Evolutionary conservation across 2,329 filamentous ascomycete genomes (phyloP), one percentile per base, ranked within the genome.

Genomic region (Stachybotrys echinatus): DNA sequence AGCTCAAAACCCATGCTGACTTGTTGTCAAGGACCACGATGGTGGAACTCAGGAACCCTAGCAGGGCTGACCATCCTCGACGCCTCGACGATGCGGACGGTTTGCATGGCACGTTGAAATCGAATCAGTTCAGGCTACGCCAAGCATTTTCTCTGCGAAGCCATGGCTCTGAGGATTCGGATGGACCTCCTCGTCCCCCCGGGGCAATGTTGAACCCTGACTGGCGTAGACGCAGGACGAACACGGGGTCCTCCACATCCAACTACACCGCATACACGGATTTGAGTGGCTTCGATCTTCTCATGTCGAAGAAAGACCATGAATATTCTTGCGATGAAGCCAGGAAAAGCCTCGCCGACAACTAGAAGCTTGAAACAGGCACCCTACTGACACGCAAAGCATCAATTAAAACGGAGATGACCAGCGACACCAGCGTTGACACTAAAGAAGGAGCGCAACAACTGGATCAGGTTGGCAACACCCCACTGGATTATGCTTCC

Each of bases 131-230:
- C 27, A 34, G 27, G 5, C 5, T 14, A 34, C 27, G 27, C 10
- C 27, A 34, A 14, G 27, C 14, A 10, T 34, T 10, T 5, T 34
- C 27, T 34, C 5, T 34, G 27, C 48, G 55, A 10, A 53, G 47
- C 42, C 53, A 60, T 2, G 34, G 52, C 18, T 51, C 51, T 12
- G 60, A 57, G 10, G 62, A 63, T 2, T 43, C 52, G 6, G 52
- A 48, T 12, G 27, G 27, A 7, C 47, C 6, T 49, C 39, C 21
- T 60, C 57, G 22, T 40, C n/a, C 38, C 65, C 60, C 51, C 7
- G 61, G 66, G 51, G 66, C 66, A 21, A 62, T 69, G 61, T 65
- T 59, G 21, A 67, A 69, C 23, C 65, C 65, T 14, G 58, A 69
- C 45, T 69, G 66, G 66, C 62, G 66, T 27, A 55, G 53, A 23